Percentiles rank a stretch among this genome's conserved stretches.
Conservation (phyloP, 2,329 filamentous ascomycete species). For the Elsinoe arachidis region DNA sequence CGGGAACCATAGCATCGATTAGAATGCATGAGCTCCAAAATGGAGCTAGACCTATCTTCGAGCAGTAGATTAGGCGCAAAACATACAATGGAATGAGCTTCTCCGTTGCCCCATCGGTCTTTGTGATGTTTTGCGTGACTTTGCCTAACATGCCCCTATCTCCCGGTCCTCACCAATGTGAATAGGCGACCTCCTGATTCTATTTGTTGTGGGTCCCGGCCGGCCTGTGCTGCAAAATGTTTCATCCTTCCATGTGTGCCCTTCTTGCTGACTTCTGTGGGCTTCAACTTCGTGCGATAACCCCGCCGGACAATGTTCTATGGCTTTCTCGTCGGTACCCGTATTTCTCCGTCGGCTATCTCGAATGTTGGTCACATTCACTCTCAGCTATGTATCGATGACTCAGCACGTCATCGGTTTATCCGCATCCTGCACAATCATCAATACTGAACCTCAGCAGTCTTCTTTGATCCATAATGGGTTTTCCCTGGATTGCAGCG, state of each 20-base stretch:
- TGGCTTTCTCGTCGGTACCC: background rate
- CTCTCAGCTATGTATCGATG: background rate
- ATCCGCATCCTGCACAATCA: background rate
- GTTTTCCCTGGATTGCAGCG: no score
- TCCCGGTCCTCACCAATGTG: background rate
- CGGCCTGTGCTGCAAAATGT: background rate
- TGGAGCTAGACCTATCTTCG: slow-evolving; percentile 1
- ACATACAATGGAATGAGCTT: background rate
- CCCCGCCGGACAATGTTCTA: background rate
- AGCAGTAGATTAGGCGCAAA: background rate
- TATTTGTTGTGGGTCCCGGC: background rate
- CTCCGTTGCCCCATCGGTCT: background rate
- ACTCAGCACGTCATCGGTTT: background rate
- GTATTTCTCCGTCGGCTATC: background rate
- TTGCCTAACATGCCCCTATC: background rate
- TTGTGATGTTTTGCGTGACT: background rate
- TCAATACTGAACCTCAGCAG: no score
- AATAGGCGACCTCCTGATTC: background rate
- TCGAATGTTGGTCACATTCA: background rate
- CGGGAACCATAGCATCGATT: background rate
- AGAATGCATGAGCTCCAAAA: background rate
- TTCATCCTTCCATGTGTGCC: background rate
- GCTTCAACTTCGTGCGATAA: background rate
- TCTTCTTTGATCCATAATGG: no score
- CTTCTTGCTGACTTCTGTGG: background rate